Conservation (phyloP, 768 basidiomycete genomes). For the Agrocybe praecox region DNA sequence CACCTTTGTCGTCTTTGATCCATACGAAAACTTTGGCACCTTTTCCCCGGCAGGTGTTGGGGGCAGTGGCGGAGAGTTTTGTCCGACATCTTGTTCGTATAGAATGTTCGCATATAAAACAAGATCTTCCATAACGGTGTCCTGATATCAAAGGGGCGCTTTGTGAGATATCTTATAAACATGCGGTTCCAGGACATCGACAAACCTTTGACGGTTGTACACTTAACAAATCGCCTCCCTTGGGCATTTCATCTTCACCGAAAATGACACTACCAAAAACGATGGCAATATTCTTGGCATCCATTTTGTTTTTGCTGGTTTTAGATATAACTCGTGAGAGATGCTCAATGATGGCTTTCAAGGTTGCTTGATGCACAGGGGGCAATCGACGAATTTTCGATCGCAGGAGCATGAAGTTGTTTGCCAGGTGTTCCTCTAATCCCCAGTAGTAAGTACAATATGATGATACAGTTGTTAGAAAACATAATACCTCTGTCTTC, state of each 20-base stretch:
- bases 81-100: constrained; percentile 58
- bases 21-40: constrained; percentile 58
- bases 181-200: background rate
- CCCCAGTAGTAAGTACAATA: background rate
- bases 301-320: constrained; percentile 89
- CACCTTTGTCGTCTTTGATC: constrained; percentile 72
- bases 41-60: constrained; percentile 72
- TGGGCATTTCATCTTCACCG: constrained; percentile 88
- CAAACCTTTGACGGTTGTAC: constrained; percentile 77
- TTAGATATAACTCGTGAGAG: constrained; percentile 69
- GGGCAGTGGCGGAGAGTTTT: constrained; percentile 69
- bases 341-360: constrained; percentile 83
- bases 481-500: constrained; percentile 65
- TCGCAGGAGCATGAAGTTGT: constrained; percentile 77
- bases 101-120: constrained; percentile 70
- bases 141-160: constrained; percentile 24
- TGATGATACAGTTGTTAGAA: background rate
- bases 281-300: constrained; percentile 88
- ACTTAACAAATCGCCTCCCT: constrained; percentile 72
- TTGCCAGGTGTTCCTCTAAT: constrained; percentile 70
- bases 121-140: constrained; percentile 80
- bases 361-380: constrained; percentile 80
- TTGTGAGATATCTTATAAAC: background rate
- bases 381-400: constrained; percentile 86
- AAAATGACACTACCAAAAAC: constrained; percentile 89